Percentiles rank a stretch among this genome's conserved stretches.
These are phyloP conservation scores for Cyclotella choctawhatcheeana DNA, from an alignment of 108 stramenopile species.

Conservation along the genomic window DNA sequence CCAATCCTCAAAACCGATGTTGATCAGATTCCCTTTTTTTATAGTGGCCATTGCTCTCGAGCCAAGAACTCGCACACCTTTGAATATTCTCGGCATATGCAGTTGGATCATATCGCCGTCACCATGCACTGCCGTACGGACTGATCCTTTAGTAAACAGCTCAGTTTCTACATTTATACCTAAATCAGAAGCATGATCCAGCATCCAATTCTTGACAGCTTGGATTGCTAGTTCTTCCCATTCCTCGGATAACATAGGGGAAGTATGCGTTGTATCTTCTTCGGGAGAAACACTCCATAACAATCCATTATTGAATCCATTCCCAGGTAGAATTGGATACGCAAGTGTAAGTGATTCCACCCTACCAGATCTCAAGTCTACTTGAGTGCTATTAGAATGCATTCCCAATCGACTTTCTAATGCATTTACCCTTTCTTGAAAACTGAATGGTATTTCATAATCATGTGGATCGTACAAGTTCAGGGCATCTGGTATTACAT, in stretches of 20 bases:
- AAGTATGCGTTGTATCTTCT: neutral
- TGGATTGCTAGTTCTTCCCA: neutral
- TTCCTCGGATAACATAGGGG: neutral
- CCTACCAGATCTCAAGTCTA: no score
- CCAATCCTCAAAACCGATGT: slow-evolving; percentile 27
- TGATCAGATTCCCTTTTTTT: slow-evolving; percentile 23
- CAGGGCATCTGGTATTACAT: neutral
- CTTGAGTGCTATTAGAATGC: neutral
- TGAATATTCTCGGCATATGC: slow-evolving; percentile 10
- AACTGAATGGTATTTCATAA: neutral
- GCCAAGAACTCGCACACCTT: slow-evolving; percentile 16
- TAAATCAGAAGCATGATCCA: slow-evolving; percentile 11
- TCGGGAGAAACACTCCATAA: slow-evolving; percentile 15
- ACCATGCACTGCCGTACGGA: slow-evolving; percentile 10
- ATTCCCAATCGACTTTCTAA: neutral
- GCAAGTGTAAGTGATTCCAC: no score
- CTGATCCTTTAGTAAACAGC: slow-evolving; percentile 14
- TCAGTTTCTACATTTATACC: slow-evolving; percentile 17
- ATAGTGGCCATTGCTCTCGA: slow-evolving; percentile 19
- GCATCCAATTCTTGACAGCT: slow-evolving; percentile 14
- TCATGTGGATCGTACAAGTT: neutral
- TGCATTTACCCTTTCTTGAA: neutral
- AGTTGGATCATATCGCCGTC: slow-evolving; percentile 34
- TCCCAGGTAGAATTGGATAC: slow-evolving; percentile 22
- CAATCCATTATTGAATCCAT: slow-evolving; percentile 9